Base-by-base conservation (phyloP, 768 basidiomycete genomes). In the Psilocybe azurescens region DNA sequence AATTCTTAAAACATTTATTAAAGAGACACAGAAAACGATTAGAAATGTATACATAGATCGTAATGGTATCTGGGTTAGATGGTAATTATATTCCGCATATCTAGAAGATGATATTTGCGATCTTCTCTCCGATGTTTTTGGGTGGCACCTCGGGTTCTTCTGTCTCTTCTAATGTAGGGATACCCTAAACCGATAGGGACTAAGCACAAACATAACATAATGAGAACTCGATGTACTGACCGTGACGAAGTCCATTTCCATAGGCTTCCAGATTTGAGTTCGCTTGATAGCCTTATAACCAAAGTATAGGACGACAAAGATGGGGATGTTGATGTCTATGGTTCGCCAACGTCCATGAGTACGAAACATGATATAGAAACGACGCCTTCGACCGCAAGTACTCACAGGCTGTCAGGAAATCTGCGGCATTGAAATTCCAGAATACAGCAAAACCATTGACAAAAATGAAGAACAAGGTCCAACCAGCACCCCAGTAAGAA, bases 211-310 rank as follows among this genome's bases (percentile, higher is more conserved):
- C n/a, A 38, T 54, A 20, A 18, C 14, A 8, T n/a, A 3, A 3
- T 13, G 16, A 56, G 58, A 3, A 9, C 49, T 13, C 56, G n/a
- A 3, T 46, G 47, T 13, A 56, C 84, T 56, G 60, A 86, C 88
- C 38, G 89, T 88, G 61, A 86, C 82, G 62, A 91, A 89, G 72
- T 91, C 90, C 84, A 90, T 89, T 65, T 91, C 85, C 24, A 78
- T 59, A 2, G 85, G 78, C 60, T 79, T 82, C 88, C 88, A 88
- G 47, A 82, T 65, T 53, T 67, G 73, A 16, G 81, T 82, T 20
- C 73, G 69, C 66, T 79, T 81, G 8, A 61, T 13, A 20, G 78
- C 49, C 69, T 83, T 83, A 67, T 78, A 83, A 5, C 80, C 77
- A 47, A 82, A 60, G 67, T 81, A 84, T n/a, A 83, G 62, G 3